Evolutionary conservation across 371 early-diverging fungal species (phyloP).

Genomic region (Funneliformis caledonium): DNA sequence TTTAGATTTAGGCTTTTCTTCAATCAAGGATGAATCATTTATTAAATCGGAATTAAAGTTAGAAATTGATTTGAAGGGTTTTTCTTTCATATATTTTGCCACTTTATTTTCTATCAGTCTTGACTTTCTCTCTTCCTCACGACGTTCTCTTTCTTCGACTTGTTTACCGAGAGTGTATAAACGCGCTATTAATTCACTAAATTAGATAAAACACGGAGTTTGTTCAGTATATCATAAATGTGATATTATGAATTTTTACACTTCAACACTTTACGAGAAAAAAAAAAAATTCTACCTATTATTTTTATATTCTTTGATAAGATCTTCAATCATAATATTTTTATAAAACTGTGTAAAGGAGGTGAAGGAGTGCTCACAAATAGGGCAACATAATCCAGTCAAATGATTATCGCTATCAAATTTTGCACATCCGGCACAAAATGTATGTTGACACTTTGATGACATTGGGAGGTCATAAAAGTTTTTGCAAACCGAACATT

Average conservation of each 20-base stretch:
- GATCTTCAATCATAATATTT: conserved; percentile 53
- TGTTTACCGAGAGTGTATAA: background rate
- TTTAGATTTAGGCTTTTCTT: background rate
- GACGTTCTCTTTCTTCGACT: background rate
- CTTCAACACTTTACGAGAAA: no score
- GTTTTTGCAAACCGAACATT: conserved; percentile 74
- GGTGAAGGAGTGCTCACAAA: conserved; percentile 55
- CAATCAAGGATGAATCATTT: background rate
- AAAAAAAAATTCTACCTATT: conserved; percentile 43
- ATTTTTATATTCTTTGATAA: conserved; percentile 46
- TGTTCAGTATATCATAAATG: background rate
- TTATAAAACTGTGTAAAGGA: conserved; percentile 47
- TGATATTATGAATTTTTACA: background rate
- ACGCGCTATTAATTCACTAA: background rate
- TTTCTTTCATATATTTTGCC: background rate
- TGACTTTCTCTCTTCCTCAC: background rate
- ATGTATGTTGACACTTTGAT: conserved; percentile 64
- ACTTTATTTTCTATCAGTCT: background rate
- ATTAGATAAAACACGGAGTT: background rate
- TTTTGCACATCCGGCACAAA: conserved; percentile 70
- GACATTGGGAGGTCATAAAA: conserved; percentile 60
- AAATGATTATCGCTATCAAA: conserved; percentile 50
- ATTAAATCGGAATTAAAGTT: background rate
- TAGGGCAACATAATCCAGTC: conserved; percentile 60
- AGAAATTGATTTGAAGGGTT: background rate